Base-by-base conservation (phyloP, 2,329 filamentous ascomycete species). In the Stachybotrys elegans region DNA sequence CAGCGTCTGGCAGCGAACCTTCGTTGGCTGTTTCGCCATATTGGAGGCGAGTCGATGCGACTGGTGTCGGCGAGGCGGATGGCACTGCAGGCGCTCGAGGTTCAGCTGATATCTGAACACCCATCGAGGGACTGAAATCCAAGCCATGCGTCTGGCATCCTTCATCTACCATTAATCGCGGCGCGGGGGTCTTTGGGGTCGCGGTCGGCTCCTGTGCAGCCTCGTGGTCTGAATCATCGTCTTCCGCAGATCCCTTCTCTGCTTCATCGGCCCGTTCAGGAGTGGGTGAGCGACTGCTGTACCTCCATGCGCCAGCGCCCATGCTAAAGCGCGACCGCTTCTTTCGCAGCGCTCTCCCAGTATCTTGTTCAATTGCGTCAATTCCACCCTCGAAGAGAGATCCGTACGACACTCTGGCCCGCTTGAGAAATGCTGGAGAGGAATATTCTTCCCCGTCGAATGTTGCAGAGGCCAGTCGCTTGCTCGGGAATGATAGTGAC, bases 371-470 rank as follows among this genome's bases (percentile, higher is more conserved):
- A 13, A 92, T 84, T 4, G 82, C 77, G 54, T 90, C 83, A 49
- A 81, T 75, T 2, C 73, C 74, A 5, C 75, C 75, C 50, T 86
- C 79, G 41, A 84, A 79, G 1, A 85, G 65, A 1, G 81, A 79
- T 2, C 83, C 83, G 44, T 84, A 84, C 0, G 86, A 90, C 4
- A 85, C 68, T 44, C 85, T 75, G 13, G 79, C 76, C 43, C 84
- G 76, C 60, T 86, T 91, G 17, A 88, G 67, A 53, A 94, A 95
- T 1, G 88, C 87, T 1, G 90, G 90, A 3, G 89, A 94, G 5
- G 78, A 72, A 68, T 82, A 93, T 52, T 84, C 78, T 16, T 72
- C 67, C 36, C 68, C 55, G 8, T 69, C 69, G 37, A 68, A 52
- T 3, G 57, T 57, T 17, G 62, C 48, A 6, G 68, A 57, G 17